A percentile compares a stretch with the other conserved stretches of the same genome.
Evolutionary conservation across 2,329 filamentous ascomycete species (phyloP).

Genomic region (Alternaria arborescens): DNA sequence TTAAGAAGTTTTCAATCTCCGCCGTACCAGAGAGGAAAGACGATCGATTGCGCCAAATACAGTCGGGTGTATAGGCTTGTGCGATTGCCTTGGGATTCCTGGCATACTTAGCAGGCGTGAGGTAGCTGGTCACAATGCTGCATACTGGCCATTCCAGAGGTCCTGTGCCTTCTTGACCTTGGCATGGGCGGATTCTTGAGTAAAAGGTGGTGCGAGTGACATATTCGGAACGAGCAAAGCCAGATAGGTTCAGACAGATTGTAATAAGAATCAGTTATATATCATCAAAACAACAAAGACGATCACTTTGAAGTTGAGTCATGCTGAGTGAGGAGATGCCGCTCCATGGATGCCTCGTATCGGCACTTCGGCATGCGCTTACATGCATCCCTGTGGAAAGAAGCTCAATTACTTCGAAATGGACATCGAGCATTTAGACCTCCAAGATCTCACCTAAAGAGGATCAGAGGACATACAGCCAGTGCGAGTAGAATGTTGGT

Average conservation of each 20-base stretch:
- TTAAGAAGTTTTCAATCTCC: constrained; percentile 73
- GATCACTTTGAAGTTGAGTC: not conserved
- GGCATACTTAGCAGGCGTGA: constrained; percentile 11
- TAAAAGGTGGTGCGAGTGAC: constrained; percentile 74
- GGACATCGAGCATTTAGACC: not conserved
- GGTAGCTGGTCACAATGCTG: not conserved
- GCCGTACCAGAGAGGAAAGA: constrained; percentile 74
- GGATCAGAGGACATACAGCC: not conserved
- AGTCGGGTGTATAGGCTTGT: constrained; percentile 76
- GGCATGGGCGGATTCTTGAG: constrained; percentile 70
- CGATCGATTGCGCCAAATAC: constrained; percentile 81
- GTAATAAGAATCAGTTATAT: not conserved
- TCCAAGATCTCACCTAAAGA: not conserved
- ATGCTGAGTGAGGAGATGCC: not conserved
- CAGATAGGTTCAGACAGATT: not conserved
- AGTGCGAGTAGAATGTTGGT: not conserved
- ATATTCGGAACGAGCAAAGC: constrained; percentile 33
- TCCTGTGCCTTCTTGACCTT: constrained; percentile 89
- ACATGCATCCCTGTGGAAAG: not conserved
- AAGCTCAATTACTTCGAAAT: not conserved
- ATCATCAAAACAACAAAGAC: not conserved
- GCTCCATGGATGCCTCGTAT: constrained; percentile 1
- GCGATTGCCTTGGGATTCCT: constrained; percentile 73
- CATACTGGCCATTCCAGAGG: constrained; percentile 79
- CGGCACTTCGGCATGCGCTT: constrained; percentile 18